phyloP scores from a whole-genome alignment of 2,329 filamentous ascomycete genomes.

The Thyridium curvatum region DNA sequence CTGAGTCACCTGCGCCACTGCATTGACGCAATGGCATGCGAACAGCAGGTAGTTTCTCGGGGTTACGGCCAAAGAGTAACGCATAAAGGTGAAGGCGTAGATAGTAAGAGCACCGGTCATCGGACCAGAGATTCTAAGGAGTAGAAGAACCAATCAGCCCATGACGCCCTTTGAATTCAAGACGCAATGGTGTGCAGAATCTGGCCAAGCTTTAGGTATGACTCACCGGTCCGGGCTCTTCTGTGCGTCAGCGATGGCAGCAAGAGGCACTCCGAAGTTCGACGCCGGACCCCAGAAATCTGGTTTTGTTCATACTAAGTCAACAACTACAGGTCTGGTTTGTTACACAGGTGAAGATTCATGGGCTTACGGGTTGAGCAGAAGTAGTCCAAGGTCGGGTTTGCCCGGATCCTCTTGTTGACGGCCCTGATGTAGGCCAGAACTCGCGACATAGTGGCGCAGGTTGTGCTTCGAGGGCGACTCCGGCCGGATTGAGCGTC shows the following conservation, averaged over 20 bases:
- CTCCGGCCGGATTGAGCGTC: no score
- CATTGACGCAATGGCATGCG: slow-evolving; percentile 35
- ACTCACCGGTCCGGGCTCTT: slow-evolving; percentile 55
- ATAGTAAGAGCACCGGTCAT: slow-evolving; percentile 33
- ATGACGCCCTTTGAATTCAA: no score
- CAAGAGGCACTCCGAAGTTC: slow-evolving; percentile 57
- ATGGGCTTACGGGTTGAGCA: not conserved
- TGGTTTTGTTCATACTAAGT: no score
- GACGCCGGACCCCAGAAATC: slow-evolving; percentile 60
- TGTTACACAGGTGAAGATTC: no score
- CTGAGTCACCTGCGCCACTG: slow-evolving; percentile 32
- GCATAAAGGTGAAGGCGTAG: slow-evolving; percentile 39
- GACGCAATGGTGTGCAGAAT: not conserved
- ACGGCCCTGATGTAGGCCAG: not conserved
- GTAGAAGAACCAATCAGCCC: no score
- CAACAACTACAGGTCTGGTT: no score
- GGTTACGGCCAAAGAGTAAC: slow-evolving; percentile 34
- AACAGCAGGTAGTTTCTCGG: slow-evolving; percentile 36
- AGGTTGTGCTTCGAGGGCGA: no score
- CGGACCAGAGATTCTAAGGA: slow-evolving; percentile 29
- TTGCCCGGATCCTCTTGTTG: not conserved
- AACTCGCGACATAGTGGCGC: no score
- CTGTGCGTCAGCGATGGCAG: slow-evolving; percentile 53
- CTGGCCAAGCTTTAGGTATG: not conserved
- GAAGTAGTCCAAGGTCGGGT: not conserved